phyloP scores from a whole-genome alignment of 495 filamentous ascomycete species.

The Trypethelium eluteriae region DNA sequence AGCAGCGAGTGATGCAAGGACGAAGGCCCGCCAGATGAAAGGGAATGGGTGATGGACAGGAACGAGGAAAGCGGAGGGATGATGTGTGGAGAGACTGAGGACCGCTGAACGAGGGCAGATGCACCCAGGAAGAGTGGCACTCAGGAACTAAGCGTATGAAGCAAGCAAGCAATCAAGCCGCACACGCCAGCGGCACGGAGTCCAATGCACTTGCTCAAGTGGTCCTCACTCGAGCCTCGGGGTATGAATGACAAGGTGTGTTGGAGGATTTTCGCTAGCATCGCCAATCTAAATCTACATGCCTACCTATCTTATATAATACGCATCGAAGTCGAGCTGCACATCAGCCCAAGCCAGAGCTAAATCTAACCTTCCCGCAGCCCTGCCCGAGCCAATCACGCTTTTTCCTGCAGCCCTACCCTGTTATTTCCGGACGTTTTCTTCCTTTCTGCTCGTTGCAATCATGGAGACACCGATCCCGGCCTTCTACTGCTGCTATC shows the following conservation, averaged over 20 bases:
- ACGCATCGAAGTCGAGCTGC: too few relatives aligned
- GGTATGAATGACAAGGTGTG: too few relatives aligned
- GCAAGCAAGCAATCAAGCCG: neutral
- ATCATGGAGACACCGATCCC: slow-evolving; percentile 49
- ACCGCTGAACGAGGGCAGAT: too few relatives aligned
- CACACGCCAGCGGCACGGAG: too few relatives aligned
- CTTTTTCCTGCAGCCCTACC: neutral
- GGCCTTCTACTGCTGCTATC: slow-evolving; percentile 73
- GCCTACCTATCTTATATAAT: too few relatives aligned
- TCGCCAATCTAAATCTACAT: too few relatives aligned
- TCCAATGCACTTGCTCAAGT: neutral
- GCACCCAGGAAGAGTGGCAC: neutral
- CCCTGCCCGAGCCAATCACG: slow-evolving; percentile 1
- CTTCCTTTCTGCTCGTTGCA: neutral
- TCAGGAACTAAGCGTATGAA: neutral
- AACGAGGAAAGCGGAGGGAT: neutral
- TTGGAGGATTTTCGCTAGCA: too few relatives aligned
- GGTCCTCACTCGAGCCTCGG: neutral
- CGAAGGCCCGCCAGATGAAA: neutral
- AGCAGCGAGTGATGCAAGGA: neutral
- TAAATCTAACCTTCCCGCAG: slow-evolving; percentile 7
- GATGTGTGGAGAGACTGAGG: neutral
- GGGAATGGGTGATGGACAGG: neutral
- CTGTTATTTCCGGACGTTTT: neutral
- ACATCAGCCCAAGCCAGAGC: too few relatives aligned